Conservation (phyloP, 2,329 filamentous ascomycete genomes). For the Microdochium paspali region DNA sequence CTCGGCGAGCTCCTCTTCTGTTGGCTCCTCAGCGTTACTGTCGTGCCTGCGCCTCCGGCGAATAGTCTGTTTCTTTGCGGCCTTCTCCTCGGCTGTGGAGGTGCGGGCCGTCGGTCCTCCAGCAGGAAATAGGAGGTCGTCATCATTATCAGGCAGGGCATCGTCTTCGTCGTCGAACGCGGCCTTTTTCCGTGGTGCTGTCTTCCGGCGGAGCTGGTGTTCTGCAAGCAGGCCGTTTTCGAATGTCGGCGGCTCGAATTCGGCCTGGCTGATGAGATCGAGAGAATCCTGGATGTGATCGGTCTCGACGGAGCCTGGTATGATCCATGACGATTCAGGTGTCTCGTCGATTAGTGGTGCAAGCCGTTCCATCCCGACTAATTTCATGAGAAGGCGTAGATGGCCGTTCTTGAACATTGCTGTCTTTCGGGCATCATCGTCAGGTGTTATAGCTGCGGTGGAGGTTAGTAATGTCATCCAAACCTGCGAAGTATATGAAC, state of each 20-base stretch:
- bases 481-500: slow-evolving; percentile 18
- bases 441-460: slow-evolving; percentile 46
- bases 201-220: slow-evolving; percentile 69
- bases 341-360: slow-evolving; percentile 54
- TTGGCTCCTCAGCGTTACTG: slow-evolving; percentile 33
- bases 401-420: slow-evolving; percentile 87
- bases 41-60: slow-evolving; percentile 41
- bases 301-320: slow-evolving; percentile 58
- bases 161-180: slow-evolving; percentile 65
- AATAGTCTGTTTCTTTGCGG: slow-evolving; percentile 50
- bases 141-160: slow-evolving; percentile 35
- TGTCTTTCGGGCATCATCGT: slow-evolving; percentile 55
- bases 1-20: slow-evolving; percentile 57
- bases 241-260: slow-evolving; percentile 69
- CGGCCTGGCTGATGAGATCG: slow-evolving; percentile 66
- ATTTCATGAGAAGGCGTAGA: slow-evolving; percentile 72
- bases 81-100: slow-evolving; percentile 33
- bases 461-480: slow-evolving; percentile 21
- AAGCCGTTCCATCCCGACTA: slow-evolving; percentile 59
- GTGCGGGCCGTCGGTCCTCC: slow-evolving; percentile 54
- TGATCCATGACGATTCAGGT: slow-evolving; percentile 66
- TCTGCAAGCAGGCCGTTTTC: slow-evolving; percentile 67
- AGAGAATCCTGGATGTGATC: slow-evolving; percentile 58
- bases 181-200: slow-evolving; percentile 42
- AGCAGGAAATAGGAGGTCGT: slow-evolving; percentile 58